These are phyloP conservation scores for Halophytophthora polymorphica DNA, from an alignment of 352 stramenopile genomes.

Conservation along the genomic window DNA sequence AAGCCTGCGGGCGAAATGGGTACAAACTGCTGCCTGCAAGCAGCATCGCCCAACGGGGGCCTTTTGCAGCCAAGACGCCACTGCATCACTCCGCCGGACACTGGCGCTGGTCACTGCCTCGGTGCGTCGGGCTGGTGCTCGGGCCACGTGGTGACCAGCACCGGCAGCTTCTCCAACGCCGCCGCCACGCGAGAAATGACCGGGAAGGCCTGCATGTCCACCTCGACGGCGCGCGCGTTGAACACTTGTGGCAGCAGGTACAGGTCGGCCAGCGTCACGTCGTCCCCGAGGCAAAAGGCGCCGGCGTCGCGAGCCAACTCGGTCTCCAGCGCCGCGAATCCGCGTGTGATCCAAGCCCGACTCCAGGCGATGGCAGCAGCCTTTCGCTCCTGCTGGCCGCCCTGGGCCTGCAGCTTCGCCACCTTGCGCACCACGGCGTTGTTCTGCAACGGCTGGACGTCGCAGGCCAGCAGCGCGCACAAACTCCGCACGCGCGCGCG, in stretches of 20 bases:
- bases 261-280: slow-evolving; percentile 85
- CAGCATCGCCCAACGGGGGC: too few relatives aligned
- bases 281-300: slow-evolving; percentile 70
- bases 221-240: slow-evolving; percentile 81
- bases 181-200: slow-evolving; percentile 70
- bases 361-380: slow-evolving; percentile 38
- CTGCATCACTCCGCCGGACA: too few relatives aligned
- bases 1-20: too few relatives aligned
- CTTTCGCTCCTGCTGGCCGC: slow-evolving; percentile 37
- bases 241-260: slow-evolving; percentile 90
- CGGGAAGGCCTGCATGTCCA: slow-evolving; percentile 84
- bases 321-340: slow-evolving; percentile 75
- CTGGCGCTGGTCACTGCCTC: background rate
- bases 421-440: slow-evolving; percentile 52
- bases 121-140: slow-evolving; percentile 57
- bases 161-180: slow-evolving; percentile 63
- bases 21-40: too few relatives aligned
- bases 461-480: slow-evolving; percentile 85
- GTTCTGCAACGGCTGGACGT: slow-evolving; percentile 92
- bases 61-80: too few relatives aligned
- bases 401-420: slow-evolving; percentile 30
- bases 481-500: slow-evolving; percentile 79
- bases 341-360: slow-evolving; percentile 68
- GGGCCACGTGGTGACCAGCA: slow-evolving; percentile 75
- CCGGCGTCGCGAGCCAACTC: slow-evolving; percentile 42